Base-by-base conservation (phyloP, 1,284 basidiomycete genomes). In the Trichosporon faecale region DNA sequence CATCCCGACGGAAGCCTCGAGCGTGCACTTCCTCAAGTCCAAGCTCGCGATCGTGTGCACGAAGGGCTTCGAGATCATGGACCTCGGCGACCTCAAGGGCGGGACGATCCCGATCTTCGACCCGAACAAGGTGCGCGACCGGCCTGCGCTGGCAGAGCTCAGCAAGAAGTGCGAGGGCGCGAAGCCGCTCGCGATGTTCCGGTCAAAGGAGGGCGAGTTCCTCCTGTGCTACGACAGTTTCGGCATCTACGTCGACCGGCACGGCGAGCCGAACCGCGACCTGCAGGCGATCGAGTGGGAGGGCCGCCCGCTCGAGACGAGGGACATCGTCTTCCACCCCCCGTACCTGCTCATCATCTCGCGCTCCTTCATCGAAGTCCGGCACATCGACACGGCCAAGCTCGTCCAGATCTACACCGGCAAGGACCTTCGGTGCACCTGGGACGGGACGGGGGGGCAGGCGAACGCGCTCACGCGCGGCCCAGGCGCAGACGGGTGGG, bases 1-100 rank as follows among this genome's bases (percentile, higher is more conserved):
- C 86, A 85, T 97, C 64, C 91, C 93, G 0, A 93, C 91, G 0
- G 94, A 96, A 78, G 92, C 94, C 0, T 91, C 89, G 73, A 91
- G 92, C 76, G 86, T 98, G 65, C 90, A 95, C 76, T 98, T 98
- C 86, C 86, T 97, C 71, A 93, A 93, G 80, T 90, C 91, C 31
- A 93, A 91, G 83, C 90, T 99, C 70, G 94, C 93, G 5, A 91
- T 99, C 69, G 88, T 96, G 35, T 95, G 94, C 76, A 88, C 91
- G 2, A 94, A 92, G 78, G 94, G 93, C n/a, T 96, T 98, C 77
- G 93, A 96, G 84, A 96, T 98, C 76, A 97, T 98, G 92, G 92
- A 97, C 80, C 86, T 98, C 37, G 88, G 89, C 2, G 90, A 93
- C 77, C 89, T 93, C 82, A 91, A 92, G 83, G 94, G 92, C 77